phyloP scores from a whole-genome alignment of 2,329 filamentous ascomycete species.

The Diaporthe sp. region DNA sequence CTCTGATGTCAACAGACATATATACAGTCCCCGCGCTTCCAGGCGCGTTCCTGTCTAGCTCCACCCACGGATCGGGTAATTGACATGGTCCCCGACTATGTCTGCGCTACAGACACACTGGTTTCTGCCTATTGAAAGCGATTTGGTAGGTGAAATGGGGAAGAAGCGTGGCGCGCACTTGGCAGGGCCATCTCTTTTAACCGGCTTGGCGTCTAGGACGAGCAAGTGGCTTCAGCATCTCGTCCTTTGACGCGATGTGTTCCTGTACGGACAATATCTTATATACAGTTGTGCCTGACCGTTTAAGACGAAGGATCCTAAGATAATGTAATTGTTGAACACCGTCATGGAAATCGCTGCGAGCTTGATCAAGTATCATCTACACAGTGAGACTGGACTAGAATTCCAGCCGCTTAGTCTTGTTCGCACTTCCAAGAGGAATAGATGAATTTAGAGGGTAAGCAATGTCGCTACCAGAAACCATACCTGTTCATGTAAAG shows the following conservation, averaged over 20 bases:
- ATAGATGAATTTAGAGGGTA: too few relatives aligned
- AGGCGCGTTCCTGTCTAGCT: neutral
- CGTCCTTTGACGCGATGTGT: neutral
- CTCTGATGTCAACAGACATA: neutral
- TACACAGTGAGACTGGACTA: too few relatives aligned
- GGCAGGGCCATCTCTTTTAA: conserved; percentile 8
- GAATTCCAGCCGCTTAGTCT: too few relatives aligned
- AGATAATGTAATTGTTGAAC: too few relatives aligned
- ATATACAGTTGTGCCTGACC: neutral
- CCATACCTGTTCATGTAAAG: too few relatives aligned
- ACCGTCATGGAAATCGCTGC: too few relatives aligned
- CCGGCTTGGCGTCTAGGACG: conserved; percentile 7
- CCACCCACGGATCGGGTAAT: neutral
- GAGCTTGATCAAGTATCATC: too few relatives aligned
- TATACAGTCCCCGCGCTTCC: neutral
- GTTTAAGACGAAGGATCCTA: too few relatives aligned
- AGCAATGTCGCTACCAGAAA: too few relatives aligned
- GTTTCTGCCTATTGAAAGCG: conserved; percentile 2
- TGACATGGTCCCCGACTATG: neutral
- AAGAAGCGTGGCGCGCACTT: neutral
- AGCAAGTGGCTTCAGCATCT: neutral
- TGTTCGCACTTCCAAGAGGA: too few relatives aligned
- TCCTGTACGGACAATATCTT: too few relatives aligned
- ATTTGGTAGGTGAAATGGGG: neutral
- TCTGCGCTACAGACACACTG: neutral